Evolutionary conservation across 2,329 filamentous ascomycete genomes (phyloP).

Genomic region (Beauveria caledonica): DNA sequence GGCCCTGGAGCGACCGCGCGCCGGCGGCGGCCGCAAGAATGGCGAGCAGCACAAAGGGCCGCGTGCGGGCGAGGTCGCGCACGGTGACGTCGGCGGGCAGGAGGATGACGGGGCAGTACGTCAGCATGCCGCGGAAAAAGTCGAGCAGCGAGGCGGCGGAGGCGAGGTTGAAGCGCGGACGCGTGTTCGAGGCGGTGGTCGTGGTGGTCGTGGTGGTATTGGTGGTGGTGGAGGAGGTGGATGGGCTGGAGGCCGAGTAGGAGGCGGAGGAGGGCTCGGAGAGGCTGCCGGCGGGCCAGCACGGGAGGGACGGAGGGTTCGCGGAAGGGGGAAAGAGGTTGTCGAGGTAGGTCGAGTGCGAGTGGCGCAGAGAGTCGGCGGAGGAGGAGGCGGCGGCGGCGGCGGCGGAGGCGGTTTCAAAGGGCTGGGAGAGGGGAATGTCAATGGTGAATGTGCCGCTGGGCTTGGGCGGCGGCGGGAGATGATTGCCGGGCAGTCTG

Average conservation of each 20-base stretch:
- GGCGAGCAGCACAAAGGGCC: conserved; percentile 46
- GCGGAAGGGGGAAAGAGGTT: conserved; percentile 26
- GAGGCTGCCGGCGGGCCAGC: neutral
- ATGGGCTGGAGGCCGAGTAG: conserved; percentile 19
- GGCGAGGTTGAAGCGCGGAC: conserved; percentile 46
- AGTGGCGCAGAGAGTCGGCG: conserved; percentile 34
- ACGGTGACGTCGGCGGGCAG: conserved; percentile 34
- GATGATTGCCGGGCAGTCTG: conserved; percentile 11
- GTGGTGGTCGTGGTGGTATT: conserved; percentile 19
- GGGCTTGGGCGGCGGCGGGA: conserved; percentile 28
- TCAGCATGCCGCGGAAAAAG: conserved; percentile 36
- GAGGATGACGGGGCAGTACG: conserved; percentile 36
- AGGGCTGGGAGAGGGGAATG: conserved; percentile 37
- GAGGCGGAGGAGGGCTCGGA: conserved; percentile 4
- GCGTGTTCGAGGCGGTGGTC: conserved; percentile 31
- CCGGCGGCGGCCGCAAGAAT: conserved; percentile 44
- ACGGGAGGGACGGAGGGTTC: conserved; percentile 5
- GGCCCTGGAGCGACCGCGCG: conserved; percentile 40
- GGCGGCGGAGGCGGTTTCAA: conserved; percentile 26
- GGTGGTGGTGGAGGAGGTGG: conserved; percentile 19
- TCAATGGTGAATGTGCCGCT: conserved; percentile 46
- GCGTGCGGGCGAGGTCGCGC: conserved; percentile 32
- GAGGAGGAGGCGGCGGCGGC: conserved; percentile 20
- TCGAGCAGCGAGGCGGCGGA: conserved; percentile 39
- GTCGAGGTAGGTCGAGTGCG: conserved; percentile 36